phyloP scores from a whole-genome alignment of 768 basidiomycete genomes.

The Leccinum longicurvipes region DNA sequence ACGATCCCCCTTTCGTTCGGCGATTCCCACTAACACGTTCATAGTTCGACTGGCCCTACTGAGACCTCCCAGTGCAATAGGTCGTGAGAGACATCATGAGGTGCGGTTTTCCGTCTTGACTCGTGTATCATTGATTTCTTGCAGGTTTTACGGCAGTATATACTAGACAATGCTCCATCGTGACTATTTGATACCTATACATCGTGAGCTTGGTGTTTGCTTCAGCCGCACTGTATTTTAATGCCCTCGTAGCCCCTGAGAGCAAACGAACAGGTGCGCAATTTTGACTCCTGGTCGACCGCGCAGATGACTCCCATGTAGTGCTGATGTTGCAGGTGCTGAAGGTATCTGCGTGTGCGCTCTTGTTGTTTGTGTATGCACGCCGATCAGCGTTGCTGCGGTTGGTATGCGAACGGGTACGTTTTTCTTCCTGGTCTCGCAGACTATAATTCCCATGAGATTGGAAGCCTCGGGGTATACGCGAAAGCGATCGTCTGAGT shows the following conservation, averaged over 20 bases:
- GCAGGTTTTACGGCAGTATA: constrained; percentile 44
- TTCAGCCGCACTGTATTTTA: background rate
- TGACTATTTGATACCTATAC: constrained; percentile 47
- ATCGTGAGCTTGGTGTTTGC: constrained; percentile 35
- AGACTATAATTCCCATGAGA: background rate
- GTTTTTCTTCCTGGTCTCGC: background rate
- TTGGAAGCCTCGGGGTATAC: background rate
- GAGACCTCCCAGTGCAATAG: constrained; percentile 5
- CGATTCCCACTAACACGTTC: background rate
- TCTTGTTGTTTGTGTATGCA: too few relatives aligned
- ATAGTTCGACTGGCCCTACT: constrained; percentile 22
- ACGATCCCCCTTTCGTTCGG: background rate
- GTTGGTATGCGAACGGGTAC: constrained; percentile 1
- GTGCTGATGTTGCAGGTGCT: too few relatives aligned
- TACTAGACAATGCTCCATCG: constrained; percentile 47
- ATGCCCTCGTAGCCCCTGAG: constrained; percentile 42
- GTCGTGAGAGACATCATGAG: constrained; percentile 11
- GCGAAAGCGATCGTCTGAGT: background rate
- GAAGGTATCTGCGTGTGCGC: too few relatives aligned
- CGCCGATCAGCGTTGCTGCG: constrained; percentile 5
- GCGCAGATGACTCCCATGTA: background rate
- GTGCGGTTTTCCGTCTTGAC: background rate
- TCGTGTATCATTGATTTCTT: background rate
- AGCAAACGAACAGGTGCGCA: constrained; percentile 49
- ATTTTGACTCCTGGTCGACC: background rate